phyloP scores from a whole-genome alignment of 495 filamentous ascomycete genomes.

The Paragyromitra xinjiangensis region DNA sequence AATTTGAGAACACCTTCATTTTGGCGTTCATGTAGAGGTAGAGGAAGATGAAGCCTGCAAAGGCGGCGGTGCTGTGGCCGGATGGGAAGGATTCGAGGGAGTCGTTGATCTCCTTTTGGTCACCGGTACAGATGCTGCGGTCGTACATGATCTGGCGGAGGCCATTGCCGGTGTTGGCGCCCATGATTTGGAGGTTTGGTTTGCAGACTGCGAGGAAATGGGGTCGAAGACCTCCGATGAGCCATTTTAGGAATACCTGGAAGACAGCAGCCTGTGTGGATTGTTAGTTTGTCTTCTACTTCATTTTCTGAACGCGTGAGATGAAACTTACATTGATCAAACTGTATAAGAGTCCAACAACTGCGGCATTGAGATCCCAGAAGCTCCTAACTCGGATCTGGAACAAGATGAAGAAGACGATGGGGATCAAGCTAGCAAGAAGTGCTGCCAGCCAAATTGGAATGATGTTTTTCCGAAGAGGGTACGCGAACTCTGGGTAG shows the following conservation, averaged over 20 bases:
- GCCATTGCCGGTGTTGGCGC: slow-evolving; percentile 59
- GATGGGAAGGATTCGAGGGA: slow-evolving; percentile 63
- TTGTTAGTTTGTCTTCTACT: neutral
- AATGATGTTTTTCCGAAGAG: slow-evolving; percentile 62
- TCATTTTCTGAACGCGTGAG: neutral
- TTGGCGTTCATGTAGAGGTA: slow-evolving; percentile 68
- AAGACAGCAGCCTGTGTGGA: slow-evolving; percentile 63
- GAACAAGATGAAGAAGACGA: slow-evolving; percentile 61
- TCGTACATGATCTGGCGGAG: slow-evolving; percentile 64
- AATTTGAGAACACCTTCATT: slow-evolving; percentile 66
- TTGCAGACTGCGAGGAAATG: slow-evolving; percentile 66
- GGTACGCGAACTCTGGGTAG: slow-evolving; percentile 64
- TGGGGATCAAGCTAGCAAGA: slow-evolving; percentile 60
- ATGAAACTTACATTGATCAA: slow-evolving; percentile 60
- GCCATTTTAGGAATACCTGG: slow-evolving; percentile 66
- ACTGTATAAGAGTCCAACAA: slow-evolving; percentile 69
- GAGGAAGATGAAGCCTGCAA: slow-evolving; percentile 64
- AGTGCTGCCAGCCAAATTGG: slow-evolving; percentile 62
- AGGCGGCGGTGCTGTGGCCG: slow-evolving; percentile 66
- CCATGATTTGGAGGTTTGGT: slow-evolving; percentile 58
- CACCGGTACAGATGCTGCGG: slow-evolving; percentile 63
- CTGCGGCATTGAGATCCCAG: slow-evolving; percentile 73
- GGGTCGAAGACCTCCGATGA: slow-evolving; percentile 65
- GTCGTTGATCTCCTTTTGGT: slow-evolving; percentile 62
- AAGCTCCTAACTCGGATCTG: slow-evolving; percentile 71